Evolutionary conservation across 1,139 yeast genomes (phyloP).

Genomic region (Zygosaccharomyces pseudobailii): DNA sequence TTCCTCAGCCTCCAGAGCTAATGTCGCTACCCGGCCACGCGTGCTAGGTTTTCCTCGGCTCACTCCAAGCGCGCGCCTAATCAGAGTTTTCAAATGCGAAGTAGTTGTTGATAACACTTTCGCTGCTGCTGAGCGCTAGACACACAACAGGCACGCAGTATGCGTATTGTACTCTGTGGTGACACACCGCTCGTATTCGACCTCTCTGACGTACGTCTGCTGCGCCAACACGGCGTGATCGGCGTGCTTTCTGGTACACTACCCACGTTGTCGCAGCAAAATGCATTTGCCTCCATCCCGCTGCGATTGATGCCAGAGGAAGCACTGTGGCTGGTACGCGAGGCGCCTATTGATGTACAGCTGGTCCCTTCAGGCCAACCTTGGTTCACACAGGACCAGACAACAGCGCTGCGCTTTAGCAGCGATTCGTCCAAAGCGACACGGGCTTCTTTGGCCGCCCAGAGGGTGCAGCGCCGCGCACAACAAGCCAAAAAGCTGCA

Average conservation of each 20-base stretch:
- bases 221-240: slow-evolving; percentile 55
- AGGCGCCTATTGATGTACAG: slow-evolving; percentile 6
- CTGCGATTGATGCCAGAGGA: slow-evolving; percentile 71
- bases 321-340: slow-evolving; percentile 53
- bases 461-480: slow-evolving; percentile 17
- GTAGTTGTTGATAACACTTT: neutral
- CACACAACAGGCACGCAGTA: neutral
- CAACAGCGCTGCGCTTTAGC: neutral
- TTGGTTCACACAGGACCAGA: neutral
- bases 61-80: too few species aligned
- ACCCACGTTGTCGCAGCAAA: slow-evolving; percentile 88
- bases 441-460: slow-evolving; percentile 16
- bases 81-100: neutral
- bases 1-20: too few species aligned
- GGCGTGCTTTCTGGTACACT: slow-evolving; percentile 82
- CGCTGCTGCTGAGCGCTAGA: neutral
- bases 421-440: neutral
- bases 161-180: slow-evolving; percentile 1
- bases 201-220: slow-evolving; percentile 45
- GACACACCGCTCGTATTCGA: slow-evolving; percentile 41
- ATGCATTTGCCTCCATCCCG: slow-evolving; percentile 78
- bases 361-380: slow-evolving; percentile 5
- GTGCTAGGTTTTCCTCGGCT: too few species aligned
- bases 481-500: slow-evolving; percentile 19
- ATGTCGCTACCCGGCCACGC: too few species aligned